A percentile compares a stretch with the other conserved stretches of the same genome.
Evolutionary conservation across 2,329 filamentous ascomycete species (phyloP).

Genomic region (Trichoderma sp.): DNA sequence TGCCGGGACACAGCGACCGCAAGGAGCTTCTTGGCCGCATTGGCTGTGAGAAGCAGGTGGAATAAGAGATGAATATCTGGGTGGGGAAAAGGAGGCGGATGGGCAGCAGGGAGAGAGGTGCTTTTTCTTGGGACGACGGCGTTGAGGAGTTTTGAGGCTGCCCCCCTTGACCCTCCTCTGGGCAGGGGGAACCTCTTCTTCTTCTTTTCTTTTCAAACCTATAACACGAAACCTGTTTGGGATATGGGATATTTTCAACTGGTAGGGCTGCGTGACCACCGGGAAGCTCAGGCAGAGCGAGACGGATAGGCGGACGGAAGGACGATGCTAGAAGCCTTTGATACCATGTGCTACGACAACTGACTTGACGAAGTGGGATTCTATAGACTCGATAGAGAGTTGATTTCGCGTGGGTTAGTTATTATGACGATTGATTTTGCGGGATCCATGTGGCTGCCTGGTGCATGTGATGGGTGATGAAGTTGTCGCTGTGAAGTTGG

Average conservation of each 20-base stretch:
- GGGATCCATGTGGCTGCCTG: neutral
- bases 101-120: neutral
- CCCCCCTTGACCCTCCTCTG: neutral
- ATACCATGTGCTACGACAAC: conserved; percentile 14
- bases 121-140: conserved; percentile 10
- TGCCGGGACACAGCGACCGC: conserved; percentile 68
- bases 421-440: neutral
- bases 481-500: too few species aligned
- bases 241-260: neutral
- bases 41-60: conserved; percentile 74
- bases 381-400: conserved; percentile 17
- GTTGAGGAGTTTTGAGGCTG: conserved; percentile 16
- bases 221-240: neutral
- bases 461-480: neutral
- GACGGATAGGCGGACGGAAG: neutral
- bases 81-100: neutral
- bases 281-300: neutral
- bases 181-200: neutral
- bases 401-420: conserved; percentile 5
- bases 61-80: conserved; percentile 31
- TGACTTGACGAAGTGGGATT: neutral
- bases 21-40: conserved; percentile 81
- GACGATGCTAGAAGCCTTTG: conserved; percentile 9
- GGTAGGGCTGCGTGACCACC: neutral
- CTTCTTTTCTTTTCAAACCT: neutral